phyloP scores from a whole-genome alignment of 352 stramenopile species.

The Phytophthora rubi region DNA sequence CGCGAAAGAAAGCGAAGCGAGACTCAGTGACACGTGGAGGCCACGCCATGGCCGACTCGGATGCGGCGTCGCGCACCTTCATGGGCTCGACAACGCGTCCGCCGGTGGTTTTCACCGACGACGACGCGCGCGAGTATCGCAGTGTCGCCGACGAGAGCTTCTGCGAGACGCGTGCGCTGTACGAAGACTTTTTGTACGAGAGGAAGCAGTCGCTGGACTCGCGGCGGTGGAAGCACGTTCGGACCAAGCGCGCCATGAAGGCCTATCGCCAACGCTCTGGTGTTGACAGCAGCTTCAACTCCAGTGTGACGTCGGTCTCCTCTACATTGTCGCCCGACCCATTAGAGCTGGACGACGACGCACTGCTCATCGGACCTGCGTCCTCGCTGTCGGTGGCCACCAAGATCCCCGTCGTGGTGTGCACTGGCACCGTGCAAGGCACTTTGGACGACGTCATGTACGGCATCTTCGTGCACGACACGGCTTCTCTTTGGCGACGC shows the following conservation, averaged over 20 bases:
- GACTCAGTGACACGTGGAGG: background rate
- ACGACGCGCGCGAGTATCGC: conserved; percentile 43
- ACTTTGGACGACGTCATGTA: conserved; percentile 65
- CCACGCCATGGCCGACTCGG: conserved; percentile 4
- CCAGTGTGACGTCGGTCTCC: background rate
- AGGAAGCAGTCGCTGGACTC: conserved; percentile 33
- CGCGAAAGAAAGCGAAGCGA: conserved; percentile 11
- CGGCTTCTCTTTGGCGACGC: conserved; percentile 37
- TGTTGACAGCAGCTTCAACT: conserved; percentile 1
- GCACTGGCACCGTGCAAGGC: conserved; percentile 42
- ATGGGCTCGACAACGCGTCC: conserved; percentile 30
- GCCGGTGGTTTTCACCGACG: conserved; percentile 33
- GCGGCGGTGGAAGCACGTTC: conserved; percentile 44
- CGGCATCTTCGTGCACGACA: conserved; percentile 49
- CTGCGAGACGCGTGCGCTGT: conserved; percentile 43
- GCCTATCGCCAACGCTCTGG: conserved; percentile 46
- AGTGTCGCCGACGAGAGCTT: conserved; percentile 43
- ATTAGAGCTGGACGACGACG: conserved; percentile 6
- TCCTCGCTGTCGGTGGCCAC: conserved; percentile 50
- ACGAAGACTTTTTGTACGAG: conserved; percentile 49
- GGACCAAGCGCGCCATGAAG: conserved; percentile 37
- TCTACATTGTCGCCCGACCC: conserved; percentile 25
- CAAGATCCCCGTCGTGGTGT: conserved; percentile 43
- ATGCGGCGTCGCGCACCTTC: conserved; percentile 12
- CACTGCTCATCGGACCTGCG: conserved; percentile 51